Evolutionary conservation across 768 basidiomycete genomes (phyloP), one percentile per base, ranked within the genome.

Genomic region (Daedalea quercina): DNA sequence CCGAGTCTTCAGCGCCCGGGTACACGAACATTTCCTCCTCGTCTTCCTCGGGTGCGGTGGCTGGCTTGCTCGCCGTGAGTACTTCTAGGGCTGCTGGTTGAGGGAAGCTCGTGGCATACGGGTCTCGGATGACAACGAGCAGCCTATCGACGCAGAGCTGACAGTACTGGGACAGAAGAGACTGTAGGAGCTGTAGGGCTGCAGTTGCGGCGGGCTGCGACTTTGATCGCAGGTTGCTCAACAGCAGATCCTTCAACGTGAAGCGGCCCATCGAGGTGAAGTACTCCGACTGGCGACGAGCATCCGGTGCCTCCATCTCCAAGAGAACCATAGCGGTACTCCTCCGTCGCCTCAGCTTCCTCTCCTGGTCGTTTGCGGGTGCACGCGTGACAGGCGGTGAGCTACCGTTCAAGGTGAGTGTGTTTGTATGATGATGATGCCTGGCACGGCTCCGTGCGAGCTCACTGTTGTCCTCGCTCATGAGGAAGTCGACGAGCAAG

Each of bases 321-420:
- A 96, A 71, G n/a, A 93, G 72, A n/a, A 79, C 72, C 88, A 95
- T 91, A 1, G 92, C 93, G 46, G 87, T 91, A 58, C 91, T 94
- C 67, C 90, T 90, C 52, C 88, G 77, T 44, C 81, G 73, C 50
- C 77, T 73, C 26, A 75, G 65, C 60, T 78, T 85, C 41, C 63
- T 68, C 22, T 74, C 69, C 49, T 69, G 76, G 56, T 76, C 74
- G 13, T 65, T 23, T 51, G 59, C 25, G 64, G 60, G 53, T 57
- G 70, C 60, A 40, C 65, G 67, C 6, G 60, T 40, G 20, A 45
- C 55, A 4, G 70, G 71, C 11, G 71, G 75, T 0, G 58, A 59
- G 44, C 56, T 59, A 2, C 67, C 62, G 7, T 65, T 63, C 7
- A 77, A 74, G 34, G 77, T 70, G 7, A 76, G 73, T 61, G 76